Evolutionary conservation across 176 grass and related monocot genomes (phyloP).

Genomic region (Olyra latifolia): DNA sequence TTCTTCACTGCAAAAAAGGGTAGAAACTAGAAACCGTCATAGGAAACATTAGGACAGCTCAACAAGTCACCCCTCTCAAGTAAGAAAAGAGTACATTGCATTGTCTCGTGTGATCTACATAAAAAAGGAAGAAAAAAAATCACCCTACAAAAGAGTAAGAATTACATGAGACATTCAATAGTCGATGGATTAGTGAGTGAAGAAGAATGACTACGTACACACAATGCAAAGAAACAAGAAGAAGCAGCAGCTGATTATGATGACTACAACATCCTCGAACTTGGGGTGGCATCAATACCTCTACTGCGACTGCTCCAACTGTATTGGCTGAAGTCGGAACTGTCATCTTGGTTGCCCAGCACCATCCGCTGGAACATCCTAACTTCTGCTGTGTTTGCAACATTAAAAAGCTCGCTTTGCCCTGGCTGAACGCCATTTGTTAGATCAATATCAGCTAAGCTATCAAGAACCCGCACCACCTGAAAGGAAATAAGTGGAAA

Average conservation of each 20-base stretch:
- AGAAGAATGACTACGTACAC: constrained; percentile 31
- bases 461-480: constrained; percentile 83
- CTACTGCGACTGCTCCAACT: constrained; percentile 38
- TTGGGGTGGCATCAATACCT: constrained; percentile 16
- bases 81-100: constrained; percentile 5
- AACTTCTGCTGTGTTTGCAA: constrained; percentile 72
- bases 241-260: neutral
- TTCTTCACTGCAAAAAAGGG: too few relatives aligned
- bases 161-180: constrained; percentile 8
- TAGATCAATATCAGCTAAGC: constrained; percentile 74
- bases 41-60: constrained; percentile 5
- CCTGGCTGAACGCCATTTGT: constrained; percentile 81
- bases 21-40: neutral
- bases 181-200: constrained; percentile 12
- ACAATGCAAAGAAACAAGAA: neutral
- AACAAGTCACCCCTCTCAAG: neutral
- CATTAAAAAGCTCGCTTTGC: constrained; percentile 78
- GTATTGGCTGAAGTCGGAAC: constrained; percentile 62
- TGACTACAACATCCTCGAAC: constrained; percentile 41
- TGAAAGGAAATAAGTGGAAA: constrained; percentile 24
- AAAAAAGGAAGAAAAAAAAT: neutral
- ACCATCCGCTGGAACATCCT: constrained; percentile 81
- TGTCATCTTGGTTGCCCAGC: constrained; percentile 62
- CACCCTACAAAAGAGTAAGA: neutral
- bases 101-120: neutral